phyloP scores from a whole-genome alignment of 345 rosid species.

The Excoecaria cochinchinensis region DNA sequence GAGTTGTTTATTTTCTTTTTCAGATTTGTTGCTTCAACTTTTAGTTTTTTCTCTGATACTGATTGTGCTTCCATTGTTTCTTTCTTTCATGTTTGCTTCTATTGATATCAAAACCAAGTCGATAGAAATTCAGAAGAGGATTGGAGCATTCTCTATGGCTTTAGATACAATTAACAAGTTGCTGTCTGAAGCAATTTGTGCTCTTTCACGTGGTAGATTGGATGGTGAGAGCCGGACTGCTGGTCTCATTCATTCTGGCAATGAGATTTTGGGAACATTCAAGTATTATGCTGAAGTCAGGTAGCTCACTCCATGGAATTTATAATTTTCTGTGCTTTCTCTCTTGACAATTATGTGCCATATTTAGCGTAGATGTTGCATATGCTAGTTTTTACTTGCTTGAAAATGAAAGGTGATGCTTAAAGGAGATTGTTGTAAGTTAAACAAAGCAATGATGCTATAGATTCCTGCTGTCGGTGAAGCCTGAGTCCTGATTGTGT shows the following conservation, averaged over 20 bases:
- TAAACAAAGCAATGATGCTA: background rate
- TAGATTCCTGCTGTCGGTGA: background rate
- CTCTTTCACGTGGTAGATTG: conserved; percentile 75
- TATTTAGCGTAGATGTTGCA: background rate
- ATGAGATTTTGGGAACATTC: conserved; percentile 75
- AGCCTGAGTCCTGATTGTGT: background rate
- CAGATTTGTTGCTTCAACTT: too few relatives aligned
- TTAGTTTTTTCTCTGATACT: too few relatives aligned
- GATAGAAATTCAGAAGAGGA: conserved; percentile 84
- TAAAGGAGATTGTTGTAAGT: background rate
- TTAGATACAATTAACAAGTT: conserved; percentile 85
- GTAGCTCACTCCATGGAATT: conserved; percentile 50
- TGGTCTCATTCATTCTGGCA: conserved; percentile 85
- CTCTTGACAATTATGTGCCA: background rate
- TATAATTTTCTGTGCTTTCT: background rate
- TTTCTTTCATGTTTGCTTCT: conserved; percentile 6
- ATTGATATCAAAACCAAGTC: conserved; percentile 44
- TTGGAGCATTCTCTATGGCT: conserved; percentile 92
- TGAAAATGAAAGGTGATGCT: conserved; percentile 3
- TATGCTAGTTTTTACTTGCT: background rate
- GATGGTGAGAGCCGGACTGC: conserved; percentile 91
- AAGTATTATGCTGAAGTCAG: conserved; percentile 87
- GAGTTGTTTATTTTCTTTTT: background rate
- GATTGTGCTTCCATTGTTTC: background rate
- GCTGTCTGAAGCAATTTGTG: conserved; percentile 85